A percentile compares a stretch with the other conserved stretches of the same genome.
Conservation (phyloP, 345 rosid genomes). For the Aurinia saxatilis region DNA sequence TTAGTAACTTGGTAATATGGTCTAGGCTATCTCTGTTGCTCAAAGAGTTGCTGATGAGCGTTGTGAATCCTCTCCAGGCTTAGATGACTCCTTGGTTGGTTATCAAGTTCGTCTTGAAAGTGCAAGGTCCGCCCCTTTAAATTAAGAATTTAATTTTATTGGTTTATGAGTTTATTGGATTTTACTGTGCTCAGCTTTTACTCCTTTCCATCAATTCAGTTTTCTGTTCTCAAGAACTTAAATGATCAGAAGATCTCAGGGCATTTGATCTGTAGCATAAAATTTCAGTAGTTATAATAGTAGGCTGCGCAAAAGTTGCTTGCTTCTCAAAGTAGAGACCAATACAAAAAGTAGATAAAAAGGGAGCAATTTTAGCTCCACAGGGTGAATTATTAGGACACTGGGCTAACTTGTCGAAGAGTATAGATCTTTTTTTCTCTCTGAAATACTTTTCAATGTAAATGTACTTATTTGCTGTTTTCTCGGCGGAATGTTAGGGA, state of each 20-base stretch:
- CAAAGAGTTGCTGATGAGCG: conserved; percentile 96
- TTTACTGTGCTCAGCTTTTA: background rate
- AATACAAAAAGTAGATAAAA: background rate
- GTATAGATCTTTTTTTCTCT: background rate
- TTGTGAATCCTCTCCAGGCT: conserved; percentile 83
- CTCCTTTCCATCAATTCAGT: background rate
- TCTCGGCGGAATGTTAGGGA: background rate
- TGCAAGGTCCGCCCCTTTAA: conserved; percentile 52
- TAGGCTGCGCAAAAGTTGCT: background rate
- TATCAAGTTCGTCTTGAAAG: conserved; percentile 98
- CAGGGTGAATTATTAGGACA: background rate
- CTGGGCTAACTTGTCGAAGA: background rate
- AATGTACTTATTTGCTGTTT: background rate
- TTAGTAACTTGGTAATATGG: conserved; percentile 19
- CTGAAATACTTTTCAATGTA: background rate
- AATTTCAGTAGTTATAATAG: conserved; percentile 5
- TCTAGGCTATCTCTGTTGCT: conserved; percentile 95
- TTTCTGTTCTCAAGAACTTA: background rate
- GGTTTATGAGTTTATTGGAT: background rate
- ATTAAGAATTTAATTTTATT: background rate
- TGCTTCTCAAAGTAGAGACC: conserved; percentile 2
- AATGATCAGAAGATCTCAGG: background rate
- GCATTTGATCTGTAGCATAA: background rate
- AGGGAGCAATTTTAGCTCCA: background rate
- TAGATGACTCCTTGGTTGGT: conserved; percentile 75